A percentile compares a stretch with the other conserved stretches of the same genome.
Conservation (phyloP, 75 land plant genomes). For the Ceratopteris richardii region DNA sequence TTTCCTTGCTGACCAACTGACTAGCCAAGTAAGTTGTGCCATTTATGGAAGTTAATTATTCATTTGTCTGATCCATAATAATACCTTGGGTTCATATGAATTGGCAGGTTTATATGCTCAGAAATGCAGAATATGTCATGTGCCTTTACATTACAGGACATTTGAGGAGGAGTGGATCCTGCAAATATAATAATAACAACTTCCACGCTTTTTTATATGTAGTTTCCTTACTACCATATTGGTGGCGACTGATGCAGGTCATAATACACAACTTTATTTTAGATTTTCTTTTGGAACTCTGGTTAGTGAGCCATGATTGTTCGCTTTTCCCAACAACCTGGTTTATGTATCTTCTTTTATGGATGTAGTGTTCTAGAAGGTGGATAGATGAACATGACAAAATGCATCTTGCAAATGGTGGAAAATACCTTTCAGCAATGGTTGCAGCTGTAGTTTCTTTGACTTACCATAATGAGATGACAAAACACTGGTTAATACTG, state of each 20-base stretch:
- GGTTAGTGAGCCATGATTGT: not conserved
- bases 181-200: slow-evolving; percentile 26
- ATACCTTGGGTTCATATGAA: not conserved
- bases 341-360: not conserved
- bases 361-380: slow-evolving; percentile 65
- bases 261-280: not conserved
- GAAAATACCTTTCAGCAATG: slow-evolving; percentile 91
- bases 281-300: too few relatives aligned
- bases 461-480: slow-evolving; percentile 52
- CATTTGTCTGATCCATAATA: not conserved
- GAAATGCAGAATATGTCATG: slow-evolving; percentile 65
- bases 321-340: too few relatives aligned
- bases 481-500: slow-evolving; percentile 50
- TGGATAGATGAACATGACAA: slow-evolving; percentile 77
- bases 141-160: slow-evolving; percentile 65
- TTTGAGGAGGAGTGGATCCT: slow-evolving; percentile 40
- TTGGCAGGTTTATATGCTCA: slow-evolving; percentile 59
- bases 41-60: not conserved
- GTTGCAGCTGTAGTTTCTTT: slow-evolving; percentile 74
- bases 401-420: slow-evolving; percentile 60
- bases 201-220: slow-evolving; percentile 61
- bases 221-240: slow-evolving; percentile 80
- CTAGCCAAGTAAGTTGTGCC: slow-evolving; percentile 61
- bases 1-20: slow-evolving; percentile 95
- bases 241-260: slow-evolving; percentile 95